A percentile compares a stretch with the other conserved stretches of the same genome.
phyloP scores from a whole-genome alignment of 441 rosid species.

The Gossypium trilobum region DNA sequence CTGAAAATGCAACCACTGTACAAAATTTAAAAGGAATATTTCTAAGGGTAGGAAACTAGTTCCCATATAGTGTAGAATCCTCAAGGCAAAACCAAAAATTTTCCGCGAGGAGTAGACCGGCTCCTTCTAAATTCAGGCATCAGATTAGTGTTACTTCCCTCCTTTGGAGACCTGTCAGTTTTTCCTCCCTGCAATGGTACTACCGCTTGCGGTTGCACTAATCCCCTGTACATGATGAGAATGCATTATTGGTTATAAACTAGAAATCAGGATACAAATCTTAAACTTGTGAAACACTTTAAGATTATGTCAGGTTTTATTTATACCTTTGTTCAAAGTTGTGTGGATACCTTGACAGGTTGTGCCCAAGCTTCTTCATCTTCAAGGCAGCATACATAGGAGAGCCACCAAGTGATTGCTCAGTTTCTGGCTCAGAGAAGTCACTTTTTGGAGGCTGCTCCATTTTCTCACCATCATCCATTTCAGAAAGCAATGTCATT shows the following conservation, averaged over 20 bases:
- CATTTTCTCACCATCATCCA: constrained; percentile 30
- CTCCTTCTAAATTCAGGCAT: constrained; percentile 70
- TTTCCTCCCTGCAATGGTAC: constrained; percentile 34
- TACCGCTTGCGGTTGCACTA: constrained; percentile 25
- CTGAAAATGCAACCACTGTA: constrained; percentile 24
- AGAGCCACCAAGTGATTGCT: constrained; percentile 34
- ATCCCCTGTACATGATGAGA: constrained; percentile 33
- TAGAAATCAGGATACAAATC: not conserved
- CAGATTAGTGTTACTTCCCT: constrained; percentile 33
- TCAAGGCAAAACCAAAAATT: constrained; percentile 52
- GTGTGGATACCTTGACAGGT: constrained; percentile 41
- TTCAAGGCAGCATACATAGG: constrained; percentile 29
- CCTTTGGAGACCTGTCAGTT: constrained; percentile 45
- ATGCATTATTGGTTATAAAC: constrained; percentile 3
- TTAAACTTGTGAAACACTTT: not conserved
- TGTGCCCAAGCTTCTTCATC: constrained; percentile 46
- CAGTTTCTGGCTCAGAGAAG: constrained; percentile 67
- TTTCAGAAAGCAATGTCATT: constrained; percentile 34
- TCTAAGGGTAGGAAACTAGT: constrained; percentile 5
- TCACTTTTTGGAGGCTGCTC: constrained; percentile 50
- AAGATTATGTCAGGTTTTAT: not conserved
- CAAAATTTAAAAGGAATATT: constrained; percentile 19
- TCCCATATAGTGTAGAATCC: constrained; percentile 15
- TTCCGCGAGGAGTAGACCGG: constrained; percentile 70
- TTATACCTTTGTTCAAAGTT: constrained; percentile 54